Evolutionary conservation across 1,284 basidiomycete species (phyloP).

Genomic region (Ustanciosporium gigantosporum): DNA sequence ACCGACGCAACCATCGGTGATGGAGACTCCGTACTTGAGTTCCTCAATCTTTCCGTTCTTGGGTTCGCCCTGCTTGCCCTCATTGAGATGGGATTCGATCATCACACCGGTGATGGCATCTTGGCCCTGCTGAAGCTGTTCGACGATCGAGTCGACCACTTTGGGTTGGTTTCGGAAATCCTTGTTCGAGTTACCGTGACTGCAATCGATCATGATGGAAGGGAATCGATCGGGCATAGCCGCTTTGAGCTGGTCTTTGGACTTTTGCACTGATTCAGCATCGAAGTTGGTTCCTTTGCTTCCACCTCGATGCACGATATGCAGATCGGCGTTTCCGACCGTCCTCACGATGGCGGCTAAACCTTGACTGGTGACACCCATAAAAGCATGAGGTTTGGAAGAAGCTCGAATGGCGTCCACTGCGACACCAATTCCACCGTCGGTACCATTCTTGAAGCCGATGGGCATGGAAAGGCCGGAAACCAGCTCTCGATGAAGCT

Average conservation of each 20-base stretch:
- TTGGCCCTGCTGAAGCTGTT: slow-evolving; percentile 78
- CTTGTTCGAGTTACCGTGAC: slow-evolving; percentile 60
- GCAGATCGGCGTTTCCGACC: slow-evolving; percentile 70
- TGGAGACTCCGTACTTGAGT: slow-evolving; percentile 59
- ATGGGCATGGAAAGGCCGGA: slow-evolving; percentile 60
- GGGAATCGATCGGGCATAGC: slow-evolving; percentile 50
- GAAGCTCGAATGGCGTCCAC: slow-evolving; percentile 60
- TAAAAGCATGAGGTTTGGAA: slow-evolving; percentile 54
- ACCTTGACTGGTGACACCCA: slow-evolving; percentile 61
- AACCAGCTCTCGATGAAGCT: slow-evolving; percentile 63
- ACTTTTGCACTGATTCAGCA: slow-evolving; percentile 72
- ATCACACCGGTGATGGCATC: slow-evolving; percentile 87
- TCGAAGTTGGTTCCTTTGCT: slow-evolving; percentile 67
- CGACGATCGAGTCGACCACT: slow-evolving; percentile 74
- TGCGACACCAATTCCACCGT: slow-evolving; percentile 70
- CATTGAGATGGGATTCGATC: slow-evolving; percentile 91
- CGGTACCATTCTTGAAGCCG: slow-evolving; percentile 99
- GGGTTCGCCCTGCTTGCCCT: slow-evolving; percentile 60
- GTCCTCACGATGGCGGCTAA: slow-evolving; percentile 95
- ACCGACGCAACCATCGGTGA: slow-evolving; percentile 74
- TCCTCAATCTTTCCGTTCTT: slow-evolving; percentile 52
- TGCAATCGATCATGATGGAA: slow-evolving; percentile 60
- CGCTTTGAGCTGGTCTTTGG: slow-evolving; percentile 70
- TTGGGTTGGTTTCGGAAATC: slow-evolving; percentile 61
- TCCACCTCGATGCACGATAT: slow-evolving; percentile 60